Evolutionary conservation across 108 stramenopile genomes (phyloP).

Genomic region (Cyclotella sp.): DNA sequence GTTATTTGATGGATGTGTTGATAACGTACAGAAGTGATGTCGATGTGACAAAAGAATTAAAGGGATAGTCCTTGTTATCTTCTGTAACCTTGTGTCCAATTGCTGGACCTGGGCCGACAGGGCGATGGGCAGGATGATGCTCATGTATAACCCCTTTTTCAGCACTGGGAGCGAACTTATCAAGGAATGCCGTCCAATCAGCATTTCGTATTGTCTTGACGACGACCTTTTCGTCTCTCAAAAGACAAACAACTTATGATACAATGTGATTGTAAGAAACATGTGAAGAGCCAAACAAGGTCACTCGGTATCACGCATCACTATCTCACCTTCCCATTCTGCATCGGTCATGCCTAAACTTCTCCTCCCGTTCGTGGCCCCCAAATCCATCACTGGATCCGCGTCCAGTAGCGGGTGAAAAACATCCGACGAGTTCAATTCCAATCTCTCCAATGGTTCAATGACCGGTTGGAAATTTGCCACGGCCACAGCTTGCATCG

Average conservation of each 20-base stretch:
- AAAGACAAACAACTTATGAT: conserved; percentile 54
- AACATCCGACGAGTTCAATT: conserved; percentile 62
- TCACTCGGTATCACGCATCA: not conserved
- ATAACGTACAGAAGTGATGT: conserved; percentile 63
- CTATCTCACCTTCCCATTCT: conserved; percentile 57
- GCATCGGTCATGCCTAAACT: conserved; percentile 57
- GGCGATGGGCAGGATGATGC: conserved; percentile 31
- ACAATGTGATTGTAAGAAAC: not conserved
- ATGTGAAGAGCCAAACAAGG: not conserved
- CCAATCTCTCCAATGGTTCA: conserved; percentile 70
- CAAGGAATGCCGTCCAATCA: conserved; percentile 83
- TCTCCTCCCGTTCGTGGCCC: conserved; percentile 4
- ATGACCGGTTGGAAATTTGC: conserved; percentile 75
- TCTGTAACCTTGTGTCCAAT: conserved; percentile 5
- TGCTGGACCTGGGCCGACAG: conserved; percentile 4
- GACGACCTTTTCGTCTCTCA: conserved; percentile 65
- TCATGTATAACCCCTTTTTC: conserved; percentile 32
- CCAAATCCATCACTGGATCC: conserved; percentile 11
- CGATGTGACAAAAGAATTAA: conserved; percentile 84
- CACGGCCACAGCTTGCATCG: conserved; percentile 50
- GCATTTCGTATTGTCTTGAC: conserved; percentile 85
- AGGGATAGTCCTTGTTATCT: conserved; percentile 52
- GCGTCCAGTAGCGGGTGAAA: conserved; percentile 64
- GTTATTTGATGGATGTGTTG: not conserved
- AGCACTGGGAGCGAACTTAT: conserved; percentile 60